A percentile compares a stretch with the other conserved stretches of the same genome.
These are phyloP conservation scores for Rubia yunnanensis DNA, from an alignment of 257 asterid genomes.

Conservation along the genomic window DNA sequence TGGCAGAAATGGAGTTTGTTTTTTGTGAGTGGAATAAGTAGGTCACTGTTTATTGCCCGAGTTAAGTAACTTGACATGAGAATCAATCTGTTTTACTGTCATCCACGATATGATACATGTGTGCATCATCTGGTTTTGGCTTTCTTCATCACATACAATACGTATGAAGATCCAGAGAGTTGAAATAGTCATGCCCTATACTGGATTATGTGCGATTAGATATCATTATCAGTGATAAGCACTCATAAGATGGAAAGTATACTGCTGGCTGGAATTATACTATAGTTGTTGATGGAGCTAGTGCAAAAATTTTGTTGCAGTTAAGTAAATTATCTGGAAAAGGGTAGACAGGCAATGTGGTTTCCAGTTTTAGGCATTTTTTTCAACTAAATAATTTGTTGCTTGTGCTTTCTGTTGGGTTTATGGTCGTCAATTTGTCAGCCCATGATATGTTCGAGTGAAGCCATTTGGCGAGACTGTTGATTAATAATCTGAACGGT, in stretches of 20 bases:
- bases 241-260: neutral
- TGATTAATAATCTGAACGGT: slow-evolving; percentile 30
- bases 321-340: too few species aligned
- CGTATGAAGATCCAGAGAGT: neutral
- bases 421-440: neutral
- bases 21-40: neutral
- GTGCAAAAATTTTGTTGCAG: neutral
- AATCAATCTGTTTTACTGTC: neutral
- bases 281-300: neutral
- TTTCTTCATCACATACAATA: neutral
- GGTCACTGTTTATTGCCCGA: neutral
- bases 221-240: neutral
- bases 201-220: neutral
- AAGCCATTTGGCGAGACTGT: slow-evolving; percentile 33
- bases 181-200: neutral
- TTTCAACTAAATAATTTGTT: neutral
- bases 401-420: neutral
- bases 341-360: neutral
- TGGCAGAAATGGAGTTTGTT: neutral
- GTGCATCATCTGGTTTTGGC: neutral
- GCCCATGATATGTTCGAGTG: slow-evolving; percentile 7
- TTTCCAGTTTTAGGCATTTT: neutral
- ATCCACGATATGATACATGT: neutral
- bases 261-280: neutral
- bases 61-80: neutral